Conservation (phyloP, 2,329 filamentous ascomycete species). For the Sporothrix brasiliensis region DNA sequence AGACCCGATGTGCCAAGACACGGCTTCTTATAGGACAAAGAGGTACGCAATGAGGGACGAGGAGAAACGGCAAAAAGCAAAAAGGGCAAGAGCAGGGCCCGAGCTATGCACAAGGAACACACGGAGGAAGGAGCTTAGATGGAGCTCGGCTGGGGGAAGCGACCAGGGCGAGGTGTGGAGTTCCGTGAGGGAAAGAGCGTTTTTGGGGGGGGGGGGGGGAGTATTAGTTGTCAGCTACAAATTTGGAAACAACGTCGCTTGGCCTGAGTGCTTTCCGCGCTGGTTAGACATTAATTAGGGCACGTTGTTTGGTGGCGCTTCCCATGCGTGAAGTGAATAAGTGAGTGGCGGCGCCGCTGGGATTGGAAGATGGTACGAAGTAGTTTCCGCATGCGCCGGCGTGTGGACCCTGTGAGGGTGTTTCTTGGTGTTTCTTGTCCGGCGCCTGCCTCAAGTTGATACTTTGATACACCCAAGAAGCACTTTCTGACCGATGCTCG, state of each 20-base stretch:
- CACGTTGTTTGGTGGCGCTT: background rate
- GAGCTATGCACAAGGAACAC: background rate
- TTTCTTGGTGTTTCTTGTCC: constrained; percentile 10
- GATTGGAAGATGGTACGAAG: background rate
- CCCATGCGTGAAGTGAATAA: background rate
- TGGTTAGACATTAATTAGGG: background rate
- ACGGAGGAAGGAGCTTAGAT: background rate
- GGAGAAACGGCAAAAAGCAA: background rate
- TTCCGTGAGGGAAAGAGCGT: background rate
- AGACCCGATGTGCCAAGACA: constrained; percentile 23
- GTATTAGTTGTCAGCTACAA: too few species aligned
- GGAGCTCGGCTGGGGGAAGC: constrained; percentile 9
- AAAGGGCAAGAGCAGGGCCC: background rate
- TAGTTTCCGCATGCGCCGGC: background rate
- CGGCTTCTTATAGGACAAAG: constrained; percentile 30
- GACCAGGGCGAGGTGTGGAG: background rate
- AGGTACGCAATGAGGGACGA: constrained; percentile 8
- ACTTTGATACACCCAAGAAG: constrained; percentile 5
- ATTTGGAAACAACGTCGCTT: constrained; percentile 1
- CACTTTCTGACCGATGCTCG: background rate
- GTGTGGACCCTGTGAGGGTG: constrained; percentile 22
- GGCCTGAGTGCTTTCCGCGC: background rate
- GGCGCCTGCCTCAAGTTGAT: constrained; percentile 9
- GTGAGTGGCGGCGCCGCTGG: background rate
- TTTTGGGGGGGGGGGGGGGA: too few species aligned